Conservation (phyloP, 768 basidiomycete genomes). For the Phanerochaete carnosa region DNA sequence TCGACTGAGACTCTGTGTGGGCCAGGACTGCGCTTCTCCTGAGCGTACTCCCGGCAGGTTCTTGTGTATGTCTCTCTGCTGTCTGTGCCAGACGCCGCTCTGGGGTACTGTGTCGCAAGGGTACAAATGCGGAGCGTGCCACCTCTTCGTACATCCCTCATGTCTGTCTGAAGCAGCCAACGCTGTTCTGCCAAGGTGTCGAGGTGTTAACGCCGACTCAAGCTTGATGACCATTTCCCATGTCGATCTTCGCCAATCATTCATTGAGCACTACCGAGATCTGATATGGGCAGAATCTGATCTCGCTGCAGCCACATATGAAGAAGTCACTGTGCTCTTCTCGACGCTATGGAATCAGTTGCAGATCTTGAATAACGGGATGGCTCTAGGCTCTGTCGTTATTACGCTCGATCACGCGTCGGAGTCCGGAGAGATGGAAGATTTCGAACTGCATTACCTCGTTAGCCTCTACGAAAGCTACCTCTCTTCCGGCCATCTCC, state of each 20-base stretch:
- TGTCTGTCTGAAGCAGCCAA: conserved; percentile 37
- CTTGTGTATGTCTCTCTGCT: conserved; percentile 63
- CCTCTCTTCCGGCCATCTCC: conserved; percentile 39
- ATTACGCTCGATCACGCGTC: conserved; percentile 30
- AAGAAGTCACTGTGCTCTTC: conserved; percentile 65
- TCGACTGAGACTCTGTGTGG: conserved; percentile 32
- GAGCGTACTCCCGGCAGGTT: conserved; percentile 64
- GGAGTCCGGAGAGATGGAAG: conserved; percentile 29
- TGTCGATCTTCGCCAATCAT: conserved; percentile 52
- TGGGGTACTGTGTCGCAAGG: conserved; percentile 72
- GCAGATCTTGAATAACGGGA: conserved; percentile 63
- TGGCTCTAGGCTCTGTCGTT: conserved; percentile 64
- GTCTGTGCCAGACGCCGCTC: conserved; percentile 61
- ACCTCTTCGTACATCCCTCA: conserved; percentile 52
- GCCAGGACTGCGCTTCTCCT: conserved; percentile 53
- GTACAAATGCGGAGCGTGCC: conserved; percentile 59
- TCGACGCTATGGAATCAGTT: conserved; percentile 64
- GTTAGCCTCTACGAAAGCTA: conserved; percentile 49
- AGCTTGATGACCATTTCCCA: conserved; percentile 50
- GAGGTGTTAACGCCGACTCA: conserved; percentile 35
- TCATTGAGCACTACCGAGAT: conserved; percentile 47
- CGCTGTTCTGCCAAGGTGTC: conserved; percentile 36
- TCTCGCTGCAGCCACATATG: conserved; percentile 48
- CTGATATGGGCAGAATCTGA: conserved; percentile 42
- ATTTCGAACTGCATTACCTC: conserved; percentile 60